Percentiles rank a stretch among this genome's conserved stretches.
Evolutionary conservation across 148 eudicot species (phyloP).

Genomic region (Spergularia bocconei): DNA sequence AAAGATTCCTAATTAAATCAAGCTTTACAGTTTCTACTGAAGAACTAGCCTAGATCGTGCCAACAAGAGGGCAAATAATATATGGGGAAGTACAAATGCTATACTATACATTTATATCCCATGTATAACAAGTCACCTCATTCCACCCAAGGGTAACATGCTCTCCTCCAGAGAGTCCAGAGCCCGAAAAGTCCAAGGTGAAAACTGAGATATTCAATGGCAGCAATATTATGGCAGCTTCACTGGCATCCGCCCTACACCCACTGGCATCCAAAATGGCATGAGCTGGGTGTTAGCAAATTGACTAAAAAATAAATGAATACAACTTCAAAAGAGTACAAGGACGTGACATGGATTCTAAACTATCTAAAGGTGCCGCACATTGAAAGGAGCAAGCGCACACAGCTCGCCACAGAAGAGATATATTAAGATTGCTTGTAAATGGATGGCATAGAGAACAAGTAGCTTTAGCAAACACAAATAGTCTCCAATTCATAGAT

Average conservation of each 20-base stretch:
- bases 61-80: not conserved
- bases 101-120: not conserved
- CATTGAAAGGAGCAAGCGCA: not conserved
- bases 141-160: slow-evolving; percentile 96
- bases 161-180: slow-evolving; percentile 98
- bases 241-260: slow-evolving; percentile 98
- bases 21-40: not conserved
- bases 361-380: not conserved
- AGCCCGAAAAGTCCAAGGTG: slow-evolving; percentile 94
- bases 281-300: slow-evolving; percentile 27
- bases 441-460: not conserved
- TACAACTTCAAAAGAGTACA: not conserved
- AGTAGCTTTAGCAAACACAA: not conserved
- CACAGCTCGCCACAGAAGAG: not conserved
- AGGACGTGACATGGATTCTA: not conserved
- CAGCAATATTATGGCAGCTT: slow-evolving; percentile 92
- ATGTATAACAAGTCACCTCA: slow-evolving; percentile 57
- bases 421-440: slow-evolving; percentile 8
- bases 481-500: not conserved
- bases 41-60: not conserved
- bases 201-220: slow-evolving; percentile 83
- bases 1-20: not conserved
- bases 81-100: slow-evolving; percentile 5
- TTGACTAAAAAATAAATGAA: not conserved
- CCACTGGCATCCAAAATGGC: slow-evolving; percentile 59